Base-by-base conservation (phyloP, 768 basidiomycete genomes). In the Peribolospora kevripleyi region DNA sequence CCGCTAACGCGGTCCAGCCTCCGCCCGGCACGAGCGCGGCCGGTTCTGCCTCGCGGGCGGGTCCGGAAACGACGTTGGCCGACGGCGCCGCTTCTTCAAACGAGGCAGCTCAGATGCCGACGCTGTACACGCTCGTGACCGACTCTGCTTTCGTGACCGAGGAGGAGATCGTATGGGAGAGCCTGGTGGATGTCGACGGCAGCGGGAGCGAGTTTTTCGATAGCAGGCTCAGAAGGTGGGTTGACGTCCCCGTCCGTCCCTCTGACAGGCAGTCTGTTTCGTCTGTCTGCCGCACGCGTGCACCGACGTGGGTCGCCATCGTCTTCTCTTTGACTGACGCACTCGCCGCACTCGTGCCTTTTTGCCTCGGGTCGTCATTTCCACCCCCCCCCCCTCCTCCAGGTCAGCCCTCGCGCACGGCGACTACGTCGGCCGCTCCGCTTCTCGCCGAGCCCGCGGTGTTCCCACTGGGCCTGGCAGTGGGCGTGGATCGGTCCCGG, bases 121-220 rank as follows among this genome's bases (percentile, higher is more conserved):
- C 76, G 4, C 70, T 93, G 6, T 90, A 84, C 65, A 76, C 77
- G 2, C 79, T 93, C 58, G 84, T 81, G 9, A 88, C 88, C 0
- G 88, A 93, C 65, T 73, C 82, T 46, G 76, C 79, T 13, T 87
- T 93, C 65, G 68, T 79, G 3, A 66, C 76, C 55, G 87, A 91
- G 64, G 71, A 78, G 0, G 76, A 76, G 13, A 76, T 91, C 37
- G 81, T 88, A 3, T 93, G 88, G 88, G 88, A 93, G 67, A 76
- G 80, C 14, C 69, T 93, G 39, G 84, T 83, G 61, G 88, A 91
- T 62, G 74, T 88, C 40, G 86, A 91, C 57, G 84, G 84, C 1
- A 73, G 76, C 2, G 78, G 72, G 59, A 77, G 81, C 40, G 74
- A 75, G 5, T 91, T 87, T 62, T 82, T 82, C 25, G 85, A 88